A percentile compares a stretch with the other conserved stretches of the same genome.
phyloP scores from a whole-genome alignment of 202 grass and related monocot genomes.

The Cymbopogon flexuosus region DNA sequence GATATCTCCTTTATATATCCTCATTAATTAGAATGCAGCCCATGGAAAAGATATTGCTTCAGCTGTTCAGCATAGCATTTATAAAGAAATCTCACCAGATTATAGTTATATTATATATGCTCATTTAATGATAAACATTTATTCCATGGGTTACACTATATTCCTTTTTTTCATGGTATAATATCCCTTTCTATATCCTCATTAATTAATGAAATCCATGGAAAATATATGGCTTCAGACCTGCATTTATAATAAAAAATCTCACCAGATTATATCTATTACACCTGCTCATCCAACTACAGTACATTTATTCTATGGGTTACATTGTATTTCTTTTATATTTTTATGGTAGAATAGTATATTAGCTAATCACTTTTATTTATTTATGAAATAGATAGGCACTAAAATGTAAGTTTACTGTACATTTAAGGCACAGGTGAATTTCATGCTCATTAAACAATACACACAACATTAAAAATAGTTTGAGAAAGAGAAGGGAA shows the following conservation, averaged over 20 bases:
- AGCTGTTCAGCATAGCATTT: not conserved
- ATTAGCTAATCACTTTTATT: not conserved
- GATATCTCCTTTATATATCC: not conserved
- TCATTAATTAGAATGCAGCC: not conserved
- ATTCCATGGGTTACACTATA: not conserved
- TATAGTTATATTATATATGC: not conserved
- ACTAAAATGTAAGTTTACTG: not conserved
- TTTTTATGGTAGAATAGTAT: not conserved
- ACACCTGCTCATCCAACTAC: not conserved
- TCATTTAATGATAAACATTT: not conserved
- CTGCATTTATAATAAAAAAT: not conserved
- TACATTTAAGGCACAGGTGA: not conserved
- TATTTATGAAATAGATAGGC: not conserved
- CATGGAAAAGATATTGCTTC: not conserved
- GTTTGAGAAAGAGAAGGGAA: not conserved
- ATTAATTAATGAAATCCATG: not conserved
- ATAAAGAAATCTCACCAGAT: not conserved
- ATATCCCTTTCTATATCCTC: not conserved
- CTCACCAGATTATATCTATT: not conserved
- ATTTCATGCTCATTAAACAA: conserved; percentile 7
- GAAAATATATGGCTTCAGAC: not conserved
- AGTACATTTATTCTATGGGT: not conserved
- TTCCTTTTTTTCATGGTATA: not conserved
- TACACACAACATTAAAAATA: not conserved
- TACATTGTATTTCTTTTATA: not conserved